Percentiles rank a stretch among this genome's conserved stretches.
Evolutionary conservation across 148 eudicot species (phyloP).

Genomic region (Chenopodium berlandieri): DNA sequence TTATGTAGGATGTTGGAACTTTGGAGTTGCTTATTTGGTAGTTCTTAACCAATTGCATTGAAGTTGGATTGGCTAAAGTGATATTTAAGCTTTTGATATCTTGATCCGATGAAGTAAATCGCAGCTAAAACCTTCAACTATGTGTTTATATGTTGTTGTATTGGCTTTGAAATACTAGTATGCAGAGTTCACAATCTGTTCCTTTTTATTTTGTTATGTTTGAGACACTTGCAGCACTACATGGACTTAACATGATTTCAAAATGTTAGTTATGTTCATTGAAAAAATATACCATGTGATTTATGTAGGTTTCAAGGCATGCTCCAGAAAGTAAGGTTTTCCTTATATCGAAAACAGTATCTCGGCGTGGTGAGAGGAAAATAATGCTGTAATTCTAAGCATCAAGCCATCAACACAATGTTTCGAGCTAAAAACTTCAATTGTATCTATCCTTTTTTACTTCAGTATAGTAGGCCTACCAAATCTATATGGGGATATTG

Average conservation of each 20-base stretch:
- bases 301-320: conserved; percentile 7
- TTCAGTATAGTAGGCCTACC: not conserved
- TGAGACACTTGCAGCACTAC: not conserved
- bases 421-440: not conserved
- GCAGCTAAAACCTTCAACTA: not conserved
- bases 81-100: not conserved
- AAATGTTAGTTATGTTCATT: not conserved
- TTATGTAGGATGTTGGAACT: not conserved
- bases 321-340: not conserved
- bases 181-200: not conserved
- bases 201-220: not conserved
- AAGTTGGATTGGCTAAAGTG: not conserved
- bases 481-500: conserved; percentile 6
- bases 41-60: not conserved
- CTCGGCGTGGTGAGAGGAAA: not conserved
- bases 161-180: not conserved
- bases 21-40: not conserved
- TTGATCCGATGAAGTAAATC: not conserved
- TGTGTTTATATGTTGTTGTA: not conserved
- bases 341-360: not conserved
- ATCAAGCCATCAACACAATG: not conserved
- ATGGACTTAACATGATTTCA: not conserved
- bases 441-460: not conserved
- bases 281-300: not conserved
- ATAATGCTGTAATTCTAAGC: conserved; percentile 8